These are phyloP conservation scores for Hanseniaspora occidentalis DNA, from an alignment of 805 yeast genomes.

Conservation along the genomic window DNA sequence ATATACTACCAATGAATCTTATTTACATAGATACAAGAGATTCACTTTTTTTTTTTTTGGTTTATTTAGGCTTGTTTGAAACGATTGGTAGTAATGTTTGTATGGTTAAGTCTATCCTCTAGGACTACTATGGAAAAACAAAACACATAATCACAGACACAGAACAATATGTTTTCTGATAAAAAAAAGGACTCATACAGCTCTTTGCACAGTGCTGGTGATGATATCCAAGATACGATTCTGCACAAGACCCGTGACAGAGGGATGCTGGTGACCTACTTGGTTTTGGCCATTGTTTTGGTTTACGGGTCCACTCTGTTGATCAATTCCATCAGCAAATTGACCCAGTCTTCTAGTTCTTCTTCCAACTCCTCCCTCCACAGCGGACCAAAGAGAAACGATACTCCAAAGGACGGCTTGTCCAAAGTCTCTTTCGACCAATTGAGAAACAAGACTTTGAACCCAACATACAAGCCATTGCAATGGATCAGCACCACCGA, in stretches of 20 bases:
- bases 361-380: background rate
- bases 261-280: background rate
- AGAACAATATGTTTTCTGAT: background rate
- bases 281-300: background rate
- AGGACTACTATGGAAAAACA: too few species aligned
- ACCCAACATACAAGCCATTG: slow-evolving; percentile 38
- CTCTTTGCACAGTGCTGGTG: background rate
- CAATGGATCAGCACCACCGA: slow-evolving; percentile 58
- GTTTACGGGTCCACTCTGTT: slow-evolving; percentile 3
- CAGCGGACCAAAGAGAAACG: background rate
- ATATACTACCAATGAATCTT: too few species aligned
- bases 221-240: background rate
- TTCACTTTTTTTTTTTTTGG: too few species aligned
- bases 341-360: background rate
- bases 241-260: background rate
- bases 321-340: slow-evolving; percentile 1
- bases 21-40: too few species aligned
- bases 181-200: background rate
- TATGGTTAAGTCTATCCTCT: too few species aligned
- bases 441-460: slow-evolving; percentile 43
- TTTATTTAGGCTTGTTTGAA: too few species aligned
- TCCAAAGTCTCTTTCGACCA: slow-evolving; percentile 27
- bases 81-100: too few species aligned
- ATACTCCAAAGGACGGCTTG: slow-evolving; percentile 5
- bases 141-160: too few species aligned